phyloP scores from a whole-genome alignment of 257 asterid species.

The Nicotiana sylvestris region DNA sequence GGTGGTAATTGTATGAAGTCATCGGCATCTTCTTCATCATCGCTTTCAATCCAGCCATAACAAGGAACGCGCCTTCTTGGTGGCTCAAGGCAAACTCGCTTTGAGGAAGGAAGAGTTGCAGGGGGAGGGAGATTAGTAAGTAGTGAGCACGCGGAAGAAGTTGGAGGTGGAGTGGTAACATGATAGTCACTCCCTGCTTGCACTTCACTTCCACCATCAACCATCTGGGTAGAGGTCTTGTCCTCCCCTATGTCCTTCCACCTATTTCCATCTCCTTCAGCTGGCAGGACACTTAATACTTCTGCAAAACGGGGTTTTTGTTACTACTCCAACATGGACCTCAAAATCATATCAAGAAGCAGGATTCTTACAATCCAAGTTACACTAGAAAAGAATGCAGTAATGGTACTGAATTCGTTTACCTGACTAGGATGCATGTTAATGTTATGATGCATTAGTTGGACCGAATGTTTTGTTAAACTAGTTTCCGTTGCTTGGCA shows the following conservation, averaged over 20 bases:
- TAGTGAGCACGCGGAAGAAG: background rate
- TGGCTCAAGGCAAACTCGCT: background rate
- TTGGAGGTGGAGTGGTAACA: background rate
- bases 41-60: constrained; percentile 15
- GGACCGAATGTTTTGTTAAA: background rate
- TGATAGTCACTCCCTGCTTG: background rate
- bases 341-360: no score
- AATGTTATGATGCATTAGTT: background rate
- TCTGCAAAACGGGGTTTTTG: background rate
- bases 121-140: background rate
- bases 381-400: no score
- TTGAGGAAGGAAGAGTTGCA: background rate
- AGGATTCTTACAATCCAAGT: no score
- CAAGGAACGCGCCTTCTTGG: constrained; percentile 4
- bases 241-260: background rate
- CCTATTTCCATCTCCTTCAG: background rate
- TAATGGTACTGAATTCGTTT: background rate
- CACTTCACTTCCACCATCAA: background rate
- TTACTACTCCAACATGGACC: no score
- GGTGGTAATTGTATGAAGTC: background rate
- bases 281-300: background rate
- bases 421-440: background rate
- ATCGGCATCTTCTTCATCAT: constrained; percentile 7
- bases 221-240: background rate
- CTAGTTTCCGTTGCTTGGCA: background rate